Evolutionary conservation across 192 early-diverging fungal species (phyloP), one percentile per base, ranked within the genome.

Genomic region (Geranomyces michiganensis): DNA sequence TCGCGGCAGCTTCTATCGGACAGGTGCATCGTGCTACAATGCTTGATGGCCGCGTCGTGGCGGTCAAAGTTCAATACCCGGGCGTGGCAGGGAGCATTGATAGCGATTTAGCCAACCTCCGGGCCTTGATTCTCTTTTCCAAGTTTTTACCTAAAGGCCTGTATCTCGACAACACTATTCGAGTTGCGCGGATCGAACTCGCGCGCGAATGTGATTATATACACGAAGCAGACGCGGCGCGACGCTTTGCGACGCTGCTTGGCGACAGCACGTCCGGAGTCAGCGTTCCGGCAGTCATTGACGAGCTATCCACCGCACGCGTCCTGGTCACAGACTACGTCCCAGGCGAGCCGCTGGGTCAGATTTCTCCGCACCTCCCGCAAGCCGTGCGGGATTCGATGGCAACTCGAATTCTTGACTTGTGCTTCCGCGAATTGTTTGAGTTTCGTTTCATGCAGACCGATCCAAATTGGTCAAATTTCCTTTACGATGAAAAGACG

Each of bases 381-480:
- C 93, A 95, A 70, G 73, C 80, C 29, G 77, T 76, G 1, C 61
- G 86, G 30, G 80, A 92, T 68, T 56, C 89, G 80, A 87, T 99
- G 12, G 93, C 91, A 1, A 82, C 83, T n/a, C 79, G 77, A 14
- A 78, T 97, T 24, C 80, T 99, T 59, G 75, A 84, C 1, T 88
- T 99, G 9, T 94, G 92, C 75, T 82, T 99, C 47, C 80, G 85
- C 45, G 96, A 99, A 73, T 79, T 99, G 47, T 97, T 96, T 75
- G 86, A 90, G 56, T 97, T 93, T 78, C 82, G 88, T 66, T 97
- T 92, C 77, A 99, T 99, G 97, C 97, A 99, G 78, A 99, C 97
- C 7, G 97, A 99, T 78, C 97, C 97, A 1, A 99, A 99, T 76
- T 99, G 97, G 97, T 88, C 92, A 59, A 99, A 99, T 77, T 99